These are phyloP conservation scores for Quercus cerris DNA, from an alignment of 306 rosid species.

Conservation along the genomic window DNA sequence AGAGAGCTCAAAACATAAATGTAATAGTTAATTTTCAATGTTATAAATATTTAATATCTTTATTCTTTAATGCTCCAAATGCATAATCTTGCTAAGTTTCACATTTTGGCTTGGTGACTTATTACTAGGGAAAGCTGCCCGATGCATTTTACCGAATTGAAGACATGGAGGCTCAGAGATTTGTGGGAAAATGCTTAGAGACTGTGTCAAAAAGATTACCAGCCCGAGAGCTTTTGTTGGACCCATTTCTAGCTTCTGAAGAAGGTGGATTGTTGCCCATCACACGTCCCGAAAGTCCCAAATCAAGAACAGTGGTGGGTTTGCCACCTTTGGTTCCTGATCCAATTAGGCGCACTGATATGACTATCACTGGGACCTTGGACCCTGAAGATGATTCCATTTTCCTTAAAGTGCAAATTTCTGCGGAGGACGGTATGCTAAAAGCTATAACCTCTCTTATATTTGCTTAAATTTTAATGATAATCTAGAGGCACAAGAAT, in stretches of 20 bases:
- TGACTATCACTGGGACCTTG: slow-evolving; percentile 75
- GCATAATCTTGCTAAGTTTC: not conserved
- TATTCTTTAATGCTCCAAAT: too few species aligned
- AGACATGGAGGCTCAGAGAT: slow-evolving; percentile 59
- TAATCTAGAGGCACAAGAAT: too few species aligned
- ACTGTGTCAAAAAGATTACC: slow-evolving; percentile 61
- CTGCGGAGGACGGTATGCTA: slow-evolving; percentile 44
- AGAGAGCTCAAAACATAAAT: too few species aligned
- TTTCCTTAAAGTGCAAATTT: slow-evolving; percentile 62
- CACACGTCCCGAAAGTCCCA: slow-evolving; percentile 13
- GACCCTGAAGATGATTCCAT: slow-evolving; percentile 58
- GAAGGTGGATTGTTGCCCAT: slow-evolving; percentile 24
- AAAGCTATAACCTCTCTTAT: not conserved
- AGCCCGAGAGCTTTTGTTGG: slow-evolving; percentile 68
- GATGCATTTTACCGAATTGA: slow-evolving; percentile 57
- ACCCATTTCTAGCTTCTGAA: slow-evolving; percentile 61
- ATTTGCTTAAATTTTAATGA: too few species aligned
- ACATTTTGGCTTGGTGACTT: slow-evolving; percentile 1
- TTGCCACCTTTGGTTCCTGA: slow-evolving; percentile 20
- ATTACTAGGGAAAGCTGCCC: slow-evolving; percentile 74
- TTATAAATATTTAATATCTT: too few species aligned
- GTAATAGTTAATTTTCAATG: too few species aligned
- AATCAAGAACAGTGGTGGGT: not conserved
- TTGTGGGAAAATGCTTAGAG: slow-evolving; percentile 73
- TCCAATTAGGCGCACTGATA: slow-evolving; percentile 38